Percentiles rank a stretch among this genome's conserved stretches.
phyloP scores from a whole-genome alignment of 208 protist species.

The Jaenimonas drosophilae region DNA sequence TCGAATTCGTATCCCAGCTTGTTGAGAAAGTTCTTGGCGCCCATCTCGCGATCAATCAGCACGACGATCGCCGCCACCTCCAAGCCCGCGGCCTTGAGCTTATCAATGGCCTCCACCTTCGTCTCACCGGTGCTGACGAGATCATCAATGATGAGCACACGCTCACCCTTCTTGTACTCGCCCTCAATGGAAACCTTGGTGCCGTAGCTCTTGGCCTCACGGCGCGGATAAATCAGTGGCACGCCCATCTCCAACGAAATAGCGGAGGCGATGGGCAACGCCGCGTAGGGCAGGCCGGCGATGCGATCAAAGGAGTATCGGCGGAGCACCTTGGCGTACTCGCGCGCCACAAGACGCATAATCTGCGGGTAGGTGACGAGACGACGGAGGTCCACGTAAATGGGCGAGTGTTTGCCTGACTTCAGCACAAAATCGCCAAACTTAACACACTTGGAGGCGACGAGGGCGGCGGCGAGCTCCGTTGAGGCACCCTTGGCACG shows the following conservation, averaged over 20 bases:
- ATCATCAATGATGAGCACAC: conserved; percentile 92
- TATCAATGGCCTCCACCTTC: conserved; percentile 92
- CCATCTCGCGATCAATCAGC: conserved; percentile 94
- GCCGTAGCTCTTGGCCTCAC: conserved; percentile 92
- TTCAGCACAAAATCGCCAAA: conserved; percentile 95
- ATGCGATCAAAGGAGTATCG: conserved; percentile 71
- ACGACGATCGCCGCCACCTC: conserved; percentile 89
- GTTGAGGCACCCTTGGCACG: conserved; percentile 23
- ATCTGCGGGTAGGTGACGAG: conserved; percentile 83
- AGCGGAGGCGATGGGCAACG: conserved; percentile 90
- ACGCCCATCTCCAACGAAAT: conserved; percentile 88
- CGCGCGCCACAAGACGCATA: conserved; percentile 65
- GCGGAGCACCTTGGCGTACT: conserved; percentile 63
- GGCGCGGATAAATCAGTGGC: conserved; percentile 86
- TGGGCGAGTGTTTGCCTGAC: conserved; percentile 90
- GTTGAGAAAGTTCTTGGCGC: conserved; percentile 78
- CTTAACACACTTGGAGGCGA: conserved; percentile 80
- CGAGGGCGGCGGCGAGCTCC: conserved; percentile 61
- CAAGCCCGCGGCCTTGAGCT: conserved; percentile 73
- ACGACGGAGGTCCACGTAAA: conserved; percentile 94
- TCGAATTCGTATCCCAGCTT: conserved; percentile 81
- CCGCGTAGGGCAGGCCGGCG: conserved; percentile 92
- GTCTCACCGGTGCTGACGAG: conserved; percentile 93
- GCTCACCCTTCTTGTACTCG: conserved; percentile 87
- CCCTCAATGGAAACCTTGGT: conserved; percentile 93